Evolutionary conservation across 78 protist genomes (phyloP).

Genomic region (slime mould (Dictyostelium discoideum)): dicty_2.7 NC_007088.5:4800501-4801000

Average conservation of each 20-base stretch:
- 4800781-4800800: slow-evolving; percentile 61
- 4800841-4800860: slow-evolving; percentile 71
- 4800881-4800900: slow-evolving; percentile 76
- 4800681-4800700: slow-evolving; percentile 26
- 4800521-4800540: neutral
- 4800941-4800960: neutral
- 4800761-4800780: neutral
- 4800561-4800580: slow-evolving; percentile 57
- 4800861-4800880: slow-evolving; percentile 81
- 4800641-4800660: slow-evolving; percentile 58
- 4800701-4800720: slow-evolving; percentile 17
- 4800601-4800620: slow-evolving; percentile 58
- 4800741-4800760: neutral
- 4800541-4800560: slow-evolving; percentile 39
- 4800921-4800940: slow-evolving; percentile 64
- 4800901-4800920: slow-evolving; percentile 66
- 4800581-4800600: slow-evolving; percentile 80
- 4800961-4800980: slow-evolving; percentile 11
- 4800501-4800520: no score
- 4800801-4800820: slow-evolving; percentile 77
- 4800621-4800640: slow-evolving; percentile 72
- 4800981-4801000: slow-evolving; percentile 55
- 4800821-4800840: slow-evolving; percentile 80
- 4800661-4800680: slow-evolving; percentile 75
- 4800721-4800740: neutral